A percentile compares a stretch with the other conserved stretches of the same genome.
phyloP scores from a whole-genome alignment of 192 early-diverging fungal genomes.

The Haplosporangium gracile region DNA sequence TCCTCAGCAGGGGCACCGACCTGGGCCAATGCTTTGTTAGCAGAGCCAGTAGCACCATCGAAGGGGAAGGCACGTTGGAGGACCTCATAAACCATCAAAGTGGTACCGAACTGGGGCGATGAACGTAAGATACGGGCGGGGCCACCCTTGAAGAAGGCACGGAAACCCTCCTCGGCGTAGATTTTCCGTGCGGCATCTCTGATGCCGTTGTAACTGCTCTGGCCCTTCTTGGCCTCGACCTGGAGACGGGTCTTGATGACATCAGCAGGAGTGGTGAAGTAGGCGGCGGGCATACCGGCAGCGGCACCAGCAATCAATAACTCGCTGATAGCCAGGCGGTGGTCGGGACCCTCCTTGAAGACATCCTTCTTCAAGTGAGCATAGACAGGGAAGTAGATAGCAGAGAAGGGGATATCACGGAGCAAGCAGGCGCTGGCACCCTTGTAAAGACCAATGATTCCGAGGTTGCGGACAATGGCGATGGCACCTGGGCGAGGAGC shows the following conservation, averaged over 20 bases:
- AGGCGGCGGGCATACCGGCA: constrained; percentile 98
- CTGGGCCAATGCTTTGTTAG: constrained; percentile 34
- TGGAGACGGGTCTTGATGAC: constrained; percentile 99
- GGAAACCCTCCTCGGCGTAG: constrained; percentile 89
- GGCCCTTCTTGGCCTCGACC: constrained; percentile 90
- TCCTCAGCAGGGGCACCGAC: constrained; percentile 31
- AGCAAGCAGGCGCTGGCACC: constrained; percentile 94
- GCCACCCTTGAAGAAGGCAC: constrained; percentile 98
- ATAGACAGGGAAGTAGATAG: constrained; percentile 97
- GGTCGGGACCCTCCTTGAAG: constrained; percentile 86
- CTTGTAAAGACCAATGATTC: constrained; percentile 94
- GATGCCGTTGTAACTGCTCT: constrained; percentile 90
- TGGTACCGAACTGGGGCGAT: constrained; percentile 98
- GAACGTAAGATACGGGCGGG: constrained; percentile 91
- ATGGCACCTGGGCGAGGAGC: constrained; percentile 80
- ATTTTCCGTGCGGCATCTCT: constrained; percentile 90
- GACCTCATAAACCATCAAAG: constrained; percentile 92
- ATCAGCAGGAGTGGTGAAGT: constrained; percentile 97
- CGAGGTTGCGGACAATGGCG: constrained; percentile 90
- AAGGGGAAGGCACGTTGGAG: constrained; percentile 79
- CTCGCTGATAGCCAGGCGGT: constrained; percentile 75
- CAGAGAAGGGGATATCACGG: constrained; percentile 97
- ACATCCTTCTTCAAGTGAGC: constrained; percentile 96
- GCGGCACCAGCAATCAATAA: constrained; percentile 91
- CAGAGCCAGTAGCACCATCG: constrained; percentile 39